phyloP scores from a whole-genome alignment of 2,329 filamentous ascomycete genomes.

The Pseudogymnoascus sp. region DNA sequence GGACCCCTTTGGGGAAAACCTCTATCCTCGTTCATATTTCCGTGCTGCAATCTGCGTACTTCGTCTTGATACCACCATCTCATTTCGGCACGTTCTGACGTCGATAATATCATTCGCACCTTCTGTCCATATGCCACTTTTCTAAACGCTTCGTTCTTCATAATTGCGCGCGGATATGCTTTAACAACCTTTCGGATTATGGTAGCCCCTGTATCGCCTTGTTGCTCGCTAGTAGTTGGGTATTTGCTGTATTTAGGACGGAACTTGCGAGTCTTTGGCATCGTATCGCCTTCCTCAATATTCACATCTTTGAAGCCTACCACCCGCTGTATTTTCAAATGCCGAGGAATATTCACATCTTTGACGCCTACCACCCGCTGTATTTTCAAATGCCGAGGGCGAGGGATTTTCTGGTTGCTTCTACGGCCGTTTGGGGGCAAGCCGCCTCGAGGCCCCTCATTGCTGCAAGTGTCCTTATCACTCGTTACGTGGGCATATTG shows the following conservation, averaged over 20 bases:
- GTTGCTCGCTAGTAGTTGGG: background rate
- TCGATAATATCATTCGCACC: conserved; percentile 3
- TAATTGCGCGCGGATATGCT: background rate
- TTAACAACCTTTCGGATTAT: background rate
- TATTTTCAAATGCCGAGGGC: background rate
- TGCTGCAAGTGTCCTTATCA: background rate
- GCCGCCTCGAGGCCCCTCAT: background rate
- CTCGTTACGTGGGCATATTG: background rate
- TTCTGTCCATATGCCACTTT: conserved; percentile 3
- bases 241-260: background rate
- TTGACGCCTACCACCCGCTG: background rate
- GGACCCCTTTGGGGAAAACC: background rate
- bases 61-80: conserved; percentile 2
- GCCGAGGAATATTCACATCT: background rate
- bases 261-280: background rate
- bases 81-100: background rate
- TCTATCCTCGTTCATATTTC: background rate
- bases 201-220: background rate
- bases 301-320: background rate
- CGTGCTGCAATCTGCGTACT: background rate
- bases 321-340: background rate
- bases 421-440: background rate
- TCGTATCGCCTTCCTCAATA: background rate
- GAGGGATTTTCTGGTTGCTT: background rate
- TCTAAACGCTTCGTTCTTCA: background rate